phyloP scores from a whole-genome alignment of 2,329 filamentous ascomycete species.

The Clonostachys chloroleuca region DNA sequence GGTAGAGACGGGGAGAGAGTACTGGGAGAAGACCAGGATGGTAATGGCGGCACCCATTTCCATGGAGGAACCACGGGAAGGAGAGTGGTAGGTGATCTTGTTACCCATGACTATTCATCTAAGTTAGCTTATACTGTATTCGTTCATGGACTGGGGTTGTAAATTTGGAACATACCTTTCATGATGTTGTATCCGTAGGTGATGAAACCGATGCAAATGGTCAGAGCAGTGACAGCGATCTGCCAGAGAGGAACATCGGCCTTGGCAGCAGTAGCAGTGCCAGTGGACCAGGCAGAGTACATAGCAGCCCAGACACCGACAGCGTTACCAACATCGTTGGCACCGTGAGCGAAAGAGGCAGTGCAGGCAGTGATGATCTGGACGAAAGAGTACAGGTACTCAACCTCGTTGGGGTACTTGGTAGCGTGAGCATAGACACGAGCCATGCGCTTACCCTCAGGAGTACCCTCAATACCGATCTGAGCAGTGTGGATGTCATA shows the following conservation, averaged over 20 bases:
- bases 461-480: conserved; percentile 64
- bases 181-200: conserved; percentile 84
- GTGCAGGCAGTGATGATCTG: conserved; percentile 66
- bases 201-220: conserved; percentile 62
- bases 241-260: conserved; percentile 65
- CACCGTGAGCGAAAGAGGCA: conserved; percentile 70
- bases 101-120: conserved; percentile 65
- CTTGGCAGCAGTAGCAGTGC: conserved; percentile 46
- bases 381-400: conserved; percentile 65
- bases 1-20: conserved; percentile 70
- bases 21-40: conserved; percentile 72
- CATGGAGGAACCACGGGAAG: conserved; percentile 61
- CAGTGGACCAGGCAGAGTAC: conserved; percentile 63
- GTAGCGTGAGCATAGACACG: conserved; percentile 59
- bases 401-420: conserved; percentile 67
- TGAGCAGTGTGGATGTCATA: conserved; percentile 81
- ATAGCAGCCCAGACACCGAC: conserved; percentile 68
- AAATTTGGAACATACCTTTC: conserved; percentile 51
- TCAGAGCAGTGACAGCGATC: conserved; percentile 61
- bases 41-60: conserved; percentile 77
- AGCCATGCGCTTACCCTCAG: conserved; percentile 68
- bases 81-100: conserved; percentile 69
- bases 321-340: conserved; percentile 73
- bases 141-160: neutral
- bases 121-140: neutral